Evolutionary conservation across 2,329 filamentous ascomycete genomes (phyloP).

Genomic region (Sporothrix euskadiensis): DNA sequence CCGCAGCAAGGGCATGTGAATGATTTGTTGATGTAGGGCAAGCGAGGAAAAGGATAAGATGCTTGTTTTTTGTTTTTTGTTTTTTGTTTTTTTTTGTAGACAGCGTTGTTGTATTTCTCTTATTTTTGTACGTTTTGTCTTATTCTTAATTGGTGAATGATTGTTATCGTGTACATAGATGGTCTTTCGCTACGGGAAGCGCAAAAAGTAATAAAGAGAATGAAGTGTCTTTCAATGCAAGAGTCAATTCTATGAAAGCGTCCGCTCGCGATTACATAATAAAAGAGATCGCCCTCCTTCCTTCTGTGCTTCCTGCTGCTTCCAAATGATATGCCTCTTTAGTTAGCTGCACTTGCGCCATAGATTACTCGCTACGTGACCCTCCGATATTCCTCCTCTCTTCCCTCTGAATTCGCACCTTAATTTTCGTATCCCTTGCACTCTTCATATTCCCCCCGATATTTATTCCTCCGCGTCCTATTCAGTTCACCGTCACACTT

Average conservation of each 20-base stretch:
- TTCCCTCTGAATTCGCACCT: not conserved
- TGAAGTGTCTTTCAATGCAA: not conserved
- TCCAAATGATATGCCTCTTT: not conserved
- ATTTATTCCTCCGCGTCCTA: not conserved
- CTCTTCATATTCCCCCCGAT: not conserved
- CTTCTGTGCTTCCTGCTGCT: not conserved
- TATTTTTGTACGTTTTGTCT: not conserved
- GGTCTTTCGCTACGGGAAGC: too few relatives aligned
- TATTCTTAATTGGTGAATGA: not conserved
- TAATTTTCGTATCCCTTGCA: not conserved
- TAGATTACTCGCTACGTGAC: conserved; percentile 1
- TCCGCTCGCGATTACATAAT: not conserved
- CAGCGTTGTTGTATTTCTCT: conserved; percentile 6
- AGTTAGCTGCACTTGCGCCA: not conserved
- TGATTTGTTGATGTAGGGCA: conserved; percentile 61
- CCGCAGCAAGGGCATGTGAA: conserved; percentile 61
- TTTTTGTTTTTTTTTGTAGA: not conserved
- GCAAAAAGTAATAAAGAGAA: not conserved
- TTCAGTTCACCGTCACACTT: not conserved
- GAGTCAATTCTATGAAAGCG: conserved; percentile 13
- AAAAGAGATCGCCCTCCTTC: not conserved
- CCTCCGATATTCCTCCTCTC: not conserved
- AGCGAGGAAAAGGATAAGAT: not conserved
- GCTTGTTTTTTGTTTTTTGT: too few relatives aligned
- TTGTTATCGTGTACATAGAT: not conserved